Conservation (phyloP, 345 rosid genomes). For the Pugionium cornutum region DNA sequence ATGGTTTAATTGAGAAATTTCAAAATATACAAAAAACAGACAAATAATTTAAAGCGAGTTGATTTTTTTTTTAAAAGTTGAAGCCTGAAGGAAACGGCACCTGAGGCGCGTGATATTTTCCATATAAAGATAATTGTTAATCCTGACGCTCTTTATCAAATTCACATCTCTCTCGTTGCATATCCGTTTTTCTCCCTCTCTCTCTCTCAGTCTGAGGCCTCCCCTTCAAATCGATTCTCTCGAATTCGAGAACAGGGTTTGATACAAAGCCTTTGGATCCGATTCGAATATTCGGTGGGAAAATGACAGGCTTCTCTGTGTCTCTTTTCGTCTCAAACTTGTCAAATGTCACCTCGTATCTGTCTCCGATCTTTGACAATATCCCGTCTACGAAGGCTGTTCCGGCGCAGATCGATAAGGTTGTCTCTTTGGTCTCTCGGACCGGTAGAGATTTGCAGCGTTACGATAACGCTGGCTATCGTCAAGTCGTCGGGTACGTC, state of each 20-base stretch:
- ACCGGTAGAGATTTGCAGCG: constrained; percentile 73
- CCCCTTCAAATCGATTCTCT: constrained; percentile 7
- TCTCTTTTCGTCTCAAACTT: constrained; percentile 46
- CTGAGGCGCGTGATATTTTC: too few species aligned
- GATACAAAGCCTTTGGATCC: constrained; percentile 8
- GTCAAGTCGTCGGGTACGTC: constrained; percentile 78
- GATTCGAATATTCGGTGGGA: neutral
- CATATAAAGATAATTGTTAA: too few species aligned
- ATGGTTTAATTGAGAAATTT: too few species aligned
- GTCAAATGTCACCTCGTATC: constrained; percentile 41
- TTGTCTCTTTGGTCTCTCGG: constrained; percentile 56
- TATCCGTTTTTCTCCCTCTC: too few species aligned
- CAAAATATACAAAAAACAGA: too few species aligned
- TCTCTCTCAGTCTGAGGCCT: neutral
- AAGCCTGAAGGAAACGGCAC: too few species aligned
- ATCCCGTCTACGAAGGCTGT: constrained; percentile 40
- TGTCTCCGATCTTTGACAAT: constrained; percentile 48
- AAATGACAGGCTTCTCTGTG: constrained; percentile 46
- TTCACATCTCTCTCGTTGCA: too few species aligned
- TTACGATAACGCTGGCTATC: constrained; percentile 52
- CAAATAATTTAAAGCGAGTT: too few species aligned
- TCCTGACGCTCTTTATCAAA: too few species aligned
- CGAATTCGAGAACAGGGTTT: constrained; percentile 19
- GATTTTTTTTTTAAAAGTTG: too few species aligned
- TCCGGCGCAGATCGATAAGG: constrained; percentile 50